Conservation (phyloP, 148 eudicot species). For the Talinum fruticosum region DNA sequence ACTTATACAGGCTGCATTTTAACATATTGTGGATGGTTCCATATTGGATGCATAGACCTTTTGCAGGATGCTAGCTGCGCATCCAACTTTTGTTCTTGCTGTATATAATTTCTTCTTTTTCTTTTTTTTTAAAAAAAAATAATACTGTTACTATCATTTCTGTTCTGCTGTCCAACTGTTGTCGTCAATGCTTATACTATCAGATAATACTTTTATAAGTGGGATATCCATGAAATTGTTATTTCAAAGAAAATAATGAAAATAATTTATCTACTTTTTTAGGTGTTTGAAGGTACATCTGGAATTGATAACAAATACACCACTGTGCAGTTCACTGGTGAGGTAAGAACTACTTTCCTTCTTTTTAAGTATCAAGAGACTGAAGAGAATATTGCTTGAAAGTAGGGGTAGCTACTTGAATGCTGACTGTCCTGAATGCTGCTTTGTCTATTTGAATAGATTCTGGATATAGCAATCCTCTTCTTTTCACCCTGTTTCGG, state of each 20-base stretch:
- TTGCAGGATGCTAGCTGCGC: too few relatives aligned
- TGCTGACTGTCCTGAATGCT: neutral
- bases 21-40: too few relatives aligned
- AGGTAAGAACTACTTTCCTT: neutral
- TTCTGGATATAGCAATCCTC: neutral
- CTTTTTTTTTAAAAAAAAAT: too few relatives aligned
- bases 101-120: too few relatives aligned
- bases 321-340: conserved; percentile 1
- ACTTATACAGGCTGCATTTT: conserved; percentile 8
- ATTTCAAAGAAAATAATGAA: neutral
- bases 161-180: too few relatives aligned
- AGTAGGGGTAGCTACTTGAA: neutral
- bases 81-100: too few relatives aligned
- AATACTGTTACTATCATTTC: too few relatives aligned
- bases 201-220: neutral
- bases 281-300: conserved; percentile 7
- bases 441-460: neutral
- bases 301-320: conserved; percentile 5
- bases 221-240: neutral
- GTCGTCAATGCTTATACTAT: too few relatives aligned
- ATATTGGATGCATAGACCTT: too few relatives aligned
- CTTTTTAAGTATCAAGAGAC: neutral
- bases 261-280: neutral
- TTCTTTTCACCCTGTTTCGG: neutral
- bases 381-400: neutral